Percentiles rank a stretch among this genome's conserved stretches.
Conservation (phyloP, 208 protist genomes). For the Sergeia podlipaevii region DNA sequence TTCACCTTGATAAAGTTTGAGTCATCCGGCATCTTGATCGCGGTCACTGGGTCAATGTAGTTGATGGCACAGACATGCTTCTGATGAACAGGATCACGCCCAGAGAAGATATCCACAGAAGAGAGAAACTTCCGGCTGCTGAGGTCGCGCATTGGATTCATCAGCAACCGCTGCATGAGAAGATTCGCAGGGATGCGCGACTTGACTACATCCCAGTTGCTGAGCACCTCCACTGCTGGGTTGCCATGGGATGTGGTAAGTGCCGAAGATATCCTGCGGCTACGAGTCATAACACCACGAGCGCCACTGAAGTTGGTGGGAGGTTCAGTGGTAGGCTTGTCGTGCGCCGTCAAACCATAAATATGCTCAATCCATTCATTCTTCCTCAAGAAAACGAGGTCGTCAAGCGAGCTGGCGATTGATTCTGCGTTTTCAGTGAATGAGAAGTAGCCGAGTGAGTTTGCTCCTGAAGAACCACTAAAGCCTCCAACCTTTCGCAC, state of each 20-base stretch:
- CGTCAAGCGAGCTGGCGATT: too few species aligned
- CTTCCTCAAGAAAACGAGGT: conserved; percentile 15
- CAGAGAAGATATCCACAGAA: conserved; percentile 65
- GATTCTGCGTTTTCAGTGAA: too few species aligned
- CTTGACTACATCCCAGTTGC: too few species aligned
- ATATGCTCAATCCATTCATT: conserved; percentile 17
- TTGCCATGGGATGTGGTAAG: background rate
- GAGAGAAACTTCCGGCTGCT: conserved; percentile 69
- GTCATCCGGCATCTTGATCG: conserved; percentile 63
- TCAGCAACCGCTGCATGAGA: conserved; percentile 59
- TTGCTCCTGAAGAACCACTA: too few species aligned
- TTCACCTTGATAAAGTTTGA: conserved; percentile 84
- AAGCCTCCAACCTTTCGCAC: too few species aligned
- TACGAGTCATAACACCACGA: conserved; percentile 27
- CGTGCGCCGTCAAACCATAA: too few species aligned
- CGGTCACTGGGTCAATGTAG: conserved; percentile 57
- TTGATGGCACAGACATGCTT: conserved; percentile 76
- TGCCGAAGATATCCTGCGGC: conserved; percentile 68
- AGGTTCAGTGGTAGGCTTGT: too few species aligned
- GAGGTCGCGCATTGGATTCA: conserved; percentile 68
- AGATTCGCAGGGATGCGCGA: conserved; percentile 33
- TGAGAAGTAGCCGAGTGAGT: too few species aligned
- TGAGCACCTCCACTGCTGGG: background rate
- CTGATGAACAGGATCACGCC: conserved; percentile 59
- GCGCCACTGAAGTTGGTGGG: conserved; percentile 9